Base-by-base conservation (phyloP, 1,284 basidiomycete species). In the Singerocomus inundabilis region DNA sequence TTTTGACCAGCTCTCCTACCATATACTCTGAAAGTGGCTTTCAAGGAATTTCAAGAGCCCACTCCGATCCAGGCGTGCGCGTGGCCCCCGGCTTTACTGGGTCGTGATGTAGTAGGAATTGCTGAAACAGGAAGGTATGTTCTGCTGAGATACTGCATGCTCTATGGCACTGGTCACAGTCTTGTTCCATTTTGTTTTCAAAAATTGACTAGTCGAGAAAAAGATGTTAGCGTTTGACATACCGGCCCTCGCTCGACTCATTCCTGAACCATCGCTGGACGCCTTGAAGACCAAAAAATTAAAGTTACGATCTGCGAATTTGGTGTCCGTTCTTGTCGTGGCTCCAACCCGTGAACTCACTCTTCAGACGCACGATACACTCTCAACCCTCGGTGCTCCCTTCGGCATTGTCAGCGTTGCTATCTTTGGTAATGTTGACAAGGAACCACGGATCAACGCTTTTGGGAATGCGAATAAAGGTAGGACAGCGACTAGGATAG, bases 201-300 rank as follows among this genome's bases (percentile, higher is more conserved):
- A 33, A 36, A 44, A 18, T 45, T 53, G 28, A 53, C 52, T 31
- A 21, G 47, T 44, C 18, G 26, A 21, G 37, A 36, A 39, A 61
- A 99, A 99, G 75, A 99, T 97, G 0, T 80, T 98, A 15, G 92
- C 94, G 1, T 99, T 99, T 64, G 96, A 94, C 42, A 84, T 99
- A 31, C 96, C 96, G 8, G 91, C 91, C 1, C 57, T 96, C 35
- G 74, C 85, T 48, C 82, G 79, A 31, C 78, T 93, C 24, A 74
- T 93, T 38, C 71, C 74, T 24, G 55, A 62, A 4, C 47, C 58
- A 1, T 50, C 49, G 6, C 56, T 54, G 35, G 56, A 51, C 35
- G 48, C 53, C 41, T 51, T 45, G 30, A 59, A 58, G 49, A 53
- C 63, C 44, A 67, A 75, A 56, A 71, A 72, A 42, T 53, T 57